Evolutionary conservation across 1,284 basidiomycete species (phyloP), one percentile per base, ranked within the genome.

Genomic region (Phenoliferia sp.): DNA sequence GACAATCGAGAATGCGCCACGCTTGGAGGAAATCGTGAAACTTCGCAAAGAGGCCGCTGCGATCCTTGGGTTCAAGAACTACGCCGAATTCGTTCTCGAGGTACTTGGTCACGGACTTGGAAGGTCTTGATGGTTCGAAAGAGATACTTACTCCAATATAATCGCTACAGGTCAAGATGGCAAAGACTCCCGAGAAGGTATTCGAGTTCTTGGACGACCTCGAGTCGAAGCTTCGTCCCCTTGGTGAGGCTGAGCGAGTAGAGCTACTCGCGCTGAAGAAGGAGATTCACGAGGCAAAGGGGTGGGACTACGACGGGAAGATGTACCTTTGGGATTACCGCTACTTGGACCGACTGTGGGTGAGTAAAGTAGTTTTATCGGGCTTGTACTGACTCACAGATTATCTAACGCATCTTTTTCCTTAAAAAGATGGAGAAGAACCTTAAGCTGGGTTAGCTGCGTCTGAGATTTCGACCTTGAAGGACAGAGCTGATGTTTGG

Each of bases 51-150:
- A 86, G 75, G 87, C 90, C 63, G 85, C 88, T 0, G 79, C 80
- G 32, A 75, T 92, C 4, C 81, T 92, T 19, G 85, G 84, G 6
- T 92, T 92, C 73, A 78, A 85, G n/a, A 90, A 85, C 22, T 91
- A 89, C 87, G 90, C 89, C 1, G 89, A 90, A 77, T 92, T 87
- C 76, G 79, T 86, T 31, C 89, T 90, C 0, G 90, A 92, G 76
- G 84, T 61, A 22, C 55, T n/a, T n/a, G n/a, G n/a, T n/a, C n/a
- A n/a, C n/a, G n/a, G n/a, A n/a, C n/a, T n/a, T n/a, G n/a, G n/a
- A n/a, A n/a, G n/a, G 55, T 35, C 10, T 34, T 32, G 3, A 16
- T 29, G 17, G 31, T 12, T 16, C 4, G 4, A n/a, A n/a, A n/a
- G n/a, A n/a, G n/a, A n/a, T n/a, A n/a, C n/a, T n/a, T n/a, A n/a